Percentiles rank a stretch among this genome's conserved stretches.
Evolutionary conservation across 805 yeast genomes (phyloP).

Genomic region (Blastobotrys chiropterorum): DNA sequence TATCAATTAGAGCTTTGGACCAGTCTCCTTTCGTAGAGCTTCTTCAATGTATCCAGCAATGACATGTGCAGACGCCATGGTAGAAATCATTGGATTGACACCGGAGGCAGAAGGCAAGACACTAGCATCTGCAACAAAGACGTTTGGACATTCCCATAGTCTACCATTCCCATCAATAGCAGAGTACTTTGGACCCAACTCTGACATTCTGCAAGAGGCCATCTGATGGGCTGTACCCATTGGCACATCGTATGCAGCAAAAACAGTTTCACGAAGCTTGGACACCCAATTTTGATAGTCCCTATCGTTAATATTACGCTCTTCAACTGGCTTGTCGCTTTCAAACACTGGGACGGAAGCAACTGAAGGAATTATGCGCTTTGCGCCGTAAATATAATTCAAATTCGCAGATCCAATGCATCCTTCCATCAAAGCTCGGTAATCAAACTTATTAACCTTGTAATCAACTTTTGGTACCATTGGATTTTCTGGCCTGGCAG

Average conservation of each 20-base stretch:
- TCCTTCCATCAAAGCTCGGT: conserved; percentile 36
- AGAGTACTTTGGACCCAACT: conserved; percentile 33
- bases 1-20: not conserved
- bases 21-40: conserved; percentile 15
- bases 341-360: conserved; percentile 35
- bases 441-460: conserved; percentile 36
- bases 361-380: conserved; percentile 36
- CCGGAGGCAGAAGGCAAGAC: conserved; percentile 49
- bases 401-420: conserved; percentile 38
- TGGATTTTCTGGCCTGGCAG: conserved; percentile 32
- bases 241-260: conserved; percentile 21
- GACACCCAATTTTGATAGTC: conserved; percentile 35
- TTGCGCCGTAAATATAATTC: conserved; percentile 44
- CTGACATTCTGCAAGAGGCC: conserved; percentile 43
- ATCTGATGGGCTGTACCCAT: conserved; percentile 51
- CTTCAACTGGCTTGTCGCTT: conserved; percentile 25
- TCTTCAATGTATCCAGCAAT: conserved; percentile 36
- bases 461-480: conserved; percentile 36
- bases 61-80: conserved; percentile 43
- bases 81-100: conserved; percentile 47
- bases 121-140: conserved; percentile 46
- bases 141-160: conserved; percentile 42
- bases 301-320: conserved; percentile 37
- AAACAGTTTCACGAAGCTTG: conserved; percentile 13
- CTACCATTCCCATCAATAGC: conserved; percentile 42